Conservation (phyloP, 495 filamentous ascomycete genomes). For the Xylaria cubensis region DNA sequence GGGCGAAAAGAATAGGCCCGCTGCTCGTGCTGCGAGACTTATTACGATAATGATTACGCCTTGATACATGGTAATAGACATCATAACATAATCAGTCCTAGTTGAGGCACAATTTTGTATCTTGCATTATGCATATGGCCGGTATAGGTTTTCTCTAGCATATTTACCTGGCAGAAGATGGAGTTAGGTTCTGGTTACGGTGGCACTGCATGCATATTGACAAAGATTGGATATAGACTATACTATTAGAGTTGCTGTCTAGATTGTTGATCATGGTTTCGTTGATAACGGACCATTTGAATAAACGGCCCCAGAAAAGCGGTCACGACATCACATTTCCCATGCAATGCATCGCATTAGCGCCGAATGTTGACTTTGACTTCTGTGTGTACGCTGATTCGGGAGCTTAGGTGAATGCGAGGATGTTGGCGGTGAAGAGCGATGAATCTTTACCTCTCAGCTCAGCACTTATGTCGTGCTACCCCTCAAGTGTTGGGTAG, state of each 20-base stretch:
- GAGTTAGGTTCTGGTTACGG: conserved; percentile 11
- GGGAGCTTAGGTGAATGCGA: not conserved
- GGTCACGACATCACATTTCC: not conserved
- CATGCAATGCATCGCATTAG: not conserved
- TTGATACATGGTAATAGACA: conserved; percentile 14
- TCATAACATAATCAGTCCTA: not conserved
- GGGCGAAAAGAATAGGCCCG: conserved; percentile 13
- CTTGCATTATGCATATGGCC: conserved; percentile 21
- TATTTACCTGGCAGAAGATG: not conserved
- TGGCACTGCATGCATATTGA: conserved; percentile 16
- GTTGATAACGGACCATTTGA: not conserved
- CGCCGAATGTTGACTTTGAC: not conserved
- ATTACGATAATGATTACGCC: conserved; percentile 18
- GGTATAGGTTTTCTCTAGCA: conserved; percentile 13
- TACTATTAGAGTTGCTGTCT: not conserved
- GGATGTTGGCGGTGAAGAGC: conserved; percentile 19
- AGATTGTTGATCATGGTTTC: not conserved
- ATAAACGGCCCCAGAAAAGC: conserved; percentile 3
- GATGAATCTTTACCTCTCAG: not conserved
- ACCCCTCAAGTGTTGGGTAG: not conserved
- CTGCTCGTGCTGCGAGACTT: not conserved
- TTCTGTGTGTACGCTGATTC: not conserved
- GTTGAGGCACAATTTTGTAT: conserved; percentile 4
- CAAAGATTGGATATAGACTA: conserved; percentile 18
- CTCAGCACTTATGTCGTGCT: conserved; percentile 24